Evolutionary conservation across 2,329 filamentous ascomycete species (phyloP), one percentile per base, ranked within the genome.

Genomic region (Periconia sp.): DNA sequence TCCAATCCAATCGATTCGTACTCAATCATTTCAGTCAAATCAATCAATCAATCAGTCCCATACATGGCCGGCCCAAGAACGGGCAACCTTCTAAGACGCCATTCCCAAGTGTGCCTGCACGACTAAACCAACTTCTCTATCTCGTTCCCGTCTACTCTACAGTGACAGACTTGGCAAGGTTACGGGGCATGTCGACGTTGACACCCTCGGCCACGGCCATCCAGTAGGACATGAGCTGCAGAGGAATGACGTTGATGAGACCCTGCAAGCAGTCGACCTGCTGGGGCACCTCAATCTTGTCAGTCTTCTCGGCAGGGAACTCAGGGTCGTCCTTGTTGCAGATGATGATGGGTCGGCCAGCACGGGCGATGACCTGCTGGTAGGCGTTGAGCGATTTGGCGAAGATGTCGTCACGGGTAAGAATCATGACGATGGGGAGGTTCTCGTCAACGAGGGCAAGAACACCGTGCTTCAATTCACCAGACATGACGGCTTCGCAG

Each of bases 401-500:
- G 81, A 99, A 99, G 71, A 99, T 88, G 66, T 92, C 85, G 74
- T 99, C 94, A 56, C 94, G 90, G 50, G 94, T 99, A 57, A 99
- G 83, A 71, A 99, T 97, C 94, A 99, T 99, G 78, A 99, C 96
- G 76, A 99, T 99, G 58, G 94, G 94, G 37, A 99, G 86, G 79
- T 96, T 93, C 84, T 99, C 94, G 70, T 99, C 94, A 55, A 99
- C 94, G 59, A 99, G 84, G 49, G 94, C 94, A 73, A 99, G 82
- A 49, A 99, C 94, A 82, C 94, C 94, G 77, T 99, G 94, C 86
- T 99, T 99, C 69, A 99, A 85, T 81, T 99, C 94, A 78, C 94
- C 94, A 61, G 94, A 97, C 94, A 99, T 99, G 82, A 99, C 94
- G 67, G 94, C 94, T 81, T 99, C 94, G 78, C 94, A 99, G 79